Evolutionary conservation across 2,329 filamentous ascomycete species (phyloP).

Genomic region (Pseudogymnoascus sp.): DNA sequence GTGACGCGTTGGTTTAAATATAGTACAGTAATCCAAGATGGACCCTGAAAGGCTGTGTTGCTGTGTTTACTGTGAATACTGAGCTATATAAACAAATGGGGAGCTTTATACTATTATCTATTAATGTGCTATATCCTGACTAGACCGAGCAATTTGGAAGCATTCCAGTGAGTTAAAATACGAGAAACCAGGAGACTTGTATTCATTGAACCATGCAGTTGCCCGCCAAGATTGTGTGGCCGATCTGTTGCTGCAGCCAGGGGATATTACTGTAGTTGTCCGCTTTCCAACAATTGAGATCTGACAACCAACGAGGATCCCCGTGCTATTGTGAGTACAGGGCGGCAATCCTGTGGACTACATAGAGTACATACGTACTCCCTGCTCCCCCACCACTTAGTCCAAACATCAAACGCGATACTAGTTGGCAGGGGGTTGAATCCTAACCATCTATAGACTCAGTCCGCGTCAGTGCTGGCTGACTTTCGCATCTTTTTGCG

Average conservation of each 20-base stretch:
- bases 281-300: constrained; percentile 2
- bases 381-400: not conserved
- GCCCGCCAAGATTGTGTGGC: not conserved
- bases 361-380: not conserved
- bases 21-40: not conserved
- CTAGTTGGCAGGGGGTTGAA: not conserved
- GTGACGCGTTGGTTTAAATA: constrained; percentile 7
- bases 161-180: not conserved
- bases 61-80: not conserved
- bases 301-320: constrained; percentile 6
- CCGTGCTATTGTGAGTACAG: not conserved
- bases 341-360: not conserved
- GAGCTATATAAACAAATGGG: not conserved
- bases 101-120: not conserved
- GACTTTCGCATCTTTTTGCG: not conserved
- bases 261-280: not conserved
- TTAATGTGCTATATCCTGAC: not conserved
- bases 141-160: not conserved
- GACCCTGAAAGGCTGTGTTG: not conserved
- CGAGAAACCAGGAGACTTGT: not conserved
- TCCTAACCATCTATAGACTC: constrained; percentile 5
- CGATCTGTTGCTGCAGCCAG: not conserved
- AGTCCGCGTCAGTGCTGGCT: constrained; percentile 2
- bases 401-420: constrained; percentile 5
- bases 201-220: not conserved